Conservation (phyloP, 352 stramenopile species). For the Thalassiosira gravida region DNA sequence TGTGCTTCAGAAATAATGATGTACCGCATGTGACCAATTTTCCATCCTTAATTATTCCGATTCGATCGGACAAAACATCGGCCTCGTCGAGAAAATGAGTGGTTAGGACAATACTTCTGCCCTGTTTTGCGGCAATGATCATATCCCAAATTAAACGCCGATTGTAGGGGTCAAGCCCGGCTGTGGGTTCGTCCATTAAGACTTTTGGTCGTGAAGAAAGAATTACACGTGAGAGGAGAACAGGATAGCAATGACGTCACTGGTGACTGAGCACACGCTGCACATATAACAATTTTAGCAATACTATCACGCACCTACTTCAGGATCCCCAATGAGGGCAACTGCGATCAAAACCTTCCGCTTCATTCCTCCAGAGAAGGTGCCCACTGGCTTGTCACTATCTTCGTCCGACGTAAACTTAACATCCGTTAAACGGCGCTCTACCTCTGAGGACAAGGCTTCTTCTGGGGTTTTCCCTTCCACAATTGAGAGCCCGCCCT, state of each 20-base stretch:
- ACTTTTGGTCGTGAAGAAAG: constrained; percentile 86
- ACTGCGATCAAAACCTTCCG: constrained; percentile 94
- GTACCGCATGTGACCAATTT: constrained; percentile 88
- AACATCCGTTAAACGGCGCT: constrained; percentile 35
- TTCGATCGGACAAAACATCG: constrained; percentile 88
- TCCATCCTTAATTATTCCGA: constrained; percentile 92
- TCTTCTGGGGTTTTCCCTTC: constrained; percentile 23
- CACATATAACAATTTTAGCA: too few species aligned
- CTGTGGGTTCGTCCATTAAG: constrained; percentile 92
- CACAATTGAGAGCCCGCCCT: background rate
- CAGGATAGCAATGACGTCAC: too few species aligned
- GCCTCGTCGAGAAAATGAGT: constrained; percentile 95
- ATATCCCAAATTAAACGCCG: constrained; percentile 94
- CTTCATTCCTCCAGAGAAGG: constrained; percentile 86
- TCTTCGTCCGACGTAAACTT: constrained; percentile 49
- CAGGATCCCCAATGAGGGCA: constrained; percentile 92
- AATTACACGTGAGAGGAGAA: background rate
- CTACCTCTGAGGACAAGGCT: constrained; percentile 37
- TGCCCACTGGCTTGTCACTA: constrained; percentile 30
- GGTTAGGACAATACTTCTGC: constrained; percentile 89
- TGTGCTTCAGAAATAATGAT: constrained; percentile 92
- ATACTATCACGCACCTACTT: too few species aligned
- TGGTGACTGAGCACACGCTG: too few species aligned
- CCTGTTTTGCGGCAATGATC: constrained; percentile 71
- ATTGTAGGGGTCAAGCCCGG: constrained; percentile 94